Evolutionary conservation across 2,329 filamentous ascomycete genomes (phyloP), one percentile per base, ranked within the genome.

Genomic region (Zymoseptoria passerinii): DNA sequence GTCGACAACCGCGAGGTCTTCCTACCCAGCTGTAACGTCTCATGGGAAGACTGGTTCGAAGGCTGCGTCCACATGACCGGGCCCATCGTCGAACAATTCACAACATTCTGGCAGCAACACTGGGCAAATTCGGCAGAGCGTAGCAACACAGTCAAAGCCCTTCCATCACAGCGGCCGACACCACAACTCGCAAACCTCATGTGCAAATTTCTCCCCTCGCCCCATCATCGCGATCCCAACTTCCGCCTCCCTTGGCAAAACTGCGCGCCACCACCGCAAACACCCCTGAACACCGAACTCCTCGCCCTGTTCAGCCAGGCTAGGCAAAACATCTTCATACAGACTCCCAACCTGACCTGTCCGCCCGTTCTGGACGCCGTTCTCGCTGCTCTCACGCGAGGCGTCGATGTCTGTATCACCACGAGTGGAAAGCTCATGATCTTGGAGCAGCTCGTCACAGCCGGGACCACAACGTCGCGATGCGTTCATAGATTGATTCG

Each of bases 31-130:
- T 92, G 88, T 72, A 95, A 95, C 66, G 83, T 95, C 4, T 91
- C 87, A 67, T 94, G 88, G 88, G 90, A 94, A 72, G 74, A 83
- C n/a, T 95, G 90, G 90, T 86, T 92, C 27, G 90, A 95, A 71
- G 88, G 86, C 0, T 89, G 86, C 57, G 75, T 92, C 3, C 83
- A 84, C 56, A 73, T 92, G 9, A 77, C 78, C 6, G 89, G 88
- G 0, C 76, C 79, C 0, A 77, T 87, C 0, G 83, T 90, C 0
- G 65, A 71, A 3, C 76, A 80, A n/a, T 80, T 94, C 48, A 63
- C 88, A 49, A 70, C 76, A 1, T 92, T 92, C 67, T 90, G 89
- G 73, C 70, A 76, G 8, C 70, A 74, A 1, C 86, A 90, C n/a
- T 94, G 90, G 90, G 80, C 76, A 8, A 73, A 67, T 19, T 68